A percentile compares a stretch with the other conserved stretches of the same genome.
Conservation (phyloP, 768 basidiomycete genomes). For the Tephrocybe sp. region DNA sequence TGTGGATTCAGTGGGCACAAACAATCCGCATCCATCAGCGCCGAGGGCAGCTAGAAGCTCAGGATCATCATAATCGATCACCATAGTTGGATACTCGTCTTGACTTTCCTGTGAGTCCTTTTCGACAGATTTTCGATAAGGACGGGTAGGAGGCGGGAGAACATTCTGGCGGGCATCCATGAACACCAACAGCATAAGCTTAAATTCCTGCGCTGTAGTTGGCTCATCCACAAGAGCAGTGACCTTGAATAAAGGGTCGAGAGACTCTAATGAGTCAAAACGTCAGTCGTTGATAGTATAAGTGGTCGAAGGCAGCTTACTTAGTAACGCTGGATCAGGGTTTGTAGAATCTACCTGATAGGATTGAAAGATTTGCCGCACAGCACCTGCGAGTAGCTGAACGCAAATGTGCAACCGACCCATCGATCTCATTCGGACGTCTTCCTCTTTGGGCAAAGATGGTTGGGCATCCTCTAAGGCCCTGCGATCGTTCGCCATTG, state of each 20-base stretch:
- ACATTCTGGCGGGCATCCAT: constrained; percentile 54
- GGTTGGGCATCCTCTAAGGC: constrained; percentile 9
- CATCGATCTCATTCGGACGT: neutral
- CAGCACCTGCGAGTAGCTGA: constrained; percentile 24
- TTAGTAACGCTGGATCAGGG: constrained; percentile 56
- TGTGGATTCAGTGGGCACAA: constrained; percentile 28
- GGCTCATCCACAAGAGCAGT: constrained; percentile 36
- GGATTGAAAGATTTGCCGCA: constrained; percentile 8
- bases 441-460: neutral
- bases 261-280: constrained; percentile 47
- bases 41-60: constrained; percentile 55
- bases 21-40: constrained; percentile 15
- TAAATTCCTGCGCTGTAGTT: constrained; percentile 57
- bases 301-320: constrained; percentile 13
- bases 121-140: constrained; percentile 21
- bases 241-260: constrained; percentile 44
- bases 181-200: constrained; percentile 58
- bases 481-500: constrained; percentile 57
- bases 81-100: constrained; percentile 59
- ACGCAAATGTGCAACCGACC: constrained; percentile 7
- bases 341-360: constrained; percentile 34
- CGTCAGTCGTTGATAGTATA: neutral
- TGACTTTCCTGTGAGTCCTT: constrained; percentile 71
- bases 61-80: constrained; percentile 63
- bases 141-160: constrained; percentile 44